Evolutionary conservation across 768 basidiomycete species (phyloP).

Genomic region (Hortiboletus campestris): DNA sequence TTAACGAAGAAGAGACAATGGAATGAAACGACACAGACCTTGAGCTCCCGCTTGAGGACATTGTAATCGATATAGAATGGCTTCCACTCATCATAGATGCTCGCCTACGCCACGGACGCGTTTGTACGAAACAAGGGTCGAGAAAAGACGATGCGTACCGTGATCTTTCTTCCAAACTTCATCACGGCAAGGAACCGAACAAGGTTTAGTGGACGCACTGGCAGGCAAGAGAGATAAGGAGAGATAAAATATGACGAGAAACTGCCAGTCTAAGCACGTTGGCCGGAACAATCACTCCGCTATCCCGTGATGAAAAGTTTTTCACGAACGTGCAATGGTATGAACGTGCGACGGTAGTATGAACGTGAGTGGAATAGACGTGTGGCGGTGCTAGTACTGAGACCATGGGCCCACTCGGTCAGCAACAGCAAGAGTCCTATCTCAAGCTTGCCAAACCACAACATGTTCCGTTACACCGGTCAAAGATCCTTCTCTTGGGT

Average conservation of each 20-base stretch:
- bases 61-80: slow-evolving; percentile 91
- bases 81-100: slow-evolving; percentile 88
- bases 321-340: neutral
- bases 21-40: slow-evolving; percentile 43
- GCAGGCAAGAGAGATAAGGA: neutral
- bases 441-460: slow-evolving; percentile 8
- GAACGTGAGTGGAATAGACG: neutral
- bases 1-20: neutral
- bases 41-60: slow-evolving; percentile 84
- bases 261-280: neutral
- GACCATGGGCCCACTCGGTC: neutral
- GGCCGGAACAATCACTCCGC: neutral
- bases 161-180: slow-evolving; percentile 84
- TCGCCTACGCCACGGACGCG: slow-evolving; percentile 46
- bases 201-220: neutral
- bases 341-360: too few species aligned
- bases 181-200: slow-evolving; percentile 34
- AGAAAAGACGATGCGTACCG: slow-evolving; percentile 37
- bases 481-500: slow-evolving; percentile 73
- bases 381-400: slow-evolving; percentile 6
- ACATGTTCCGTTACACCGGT: slow-evolving; percentile 34
- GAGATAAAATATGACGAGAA: neutral
- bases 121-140: neutral
- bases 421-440: slow-evolving; percentile 11
- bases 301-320: neutral